Conservation (phyloP, 768 basidiomycete species). For the Asterophora parasitica region DNA sequence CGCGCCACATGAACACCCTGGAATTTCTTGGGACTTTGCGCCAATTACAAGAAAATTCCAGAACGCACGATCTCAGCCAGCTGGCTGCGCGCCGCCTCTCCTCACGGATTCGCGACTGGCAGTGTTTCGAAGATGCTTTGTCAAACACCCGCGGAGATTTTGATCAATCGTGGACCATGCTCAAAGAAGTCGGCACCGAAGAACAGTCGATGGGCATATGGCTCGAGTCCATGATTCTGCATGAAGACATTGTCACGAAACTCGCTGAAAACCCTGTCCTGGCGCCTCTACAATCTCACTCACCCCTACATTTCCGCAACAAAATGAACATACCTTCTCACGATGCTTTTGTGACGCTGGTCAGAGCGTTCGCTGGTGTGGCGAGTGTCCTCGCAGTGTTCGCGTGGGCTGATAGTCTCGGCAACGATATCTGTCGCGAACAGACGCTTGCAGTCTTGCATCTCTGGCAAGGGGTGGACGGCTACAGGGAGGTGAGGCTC, state of each 20-base stretch:
- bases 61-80: conserved; percentile 35
- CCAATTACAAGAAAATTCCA: conserved; percentile 33
- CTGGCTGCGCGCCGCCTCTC: conserved; percentile 43
- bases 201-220: conserved; percentile 71
- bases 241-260: conserved; percentile 44
- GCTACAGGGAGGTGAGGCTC: conserved; percentile 62
- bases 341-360: conserved; percentile 58
- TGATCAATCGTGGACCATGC: conserved; percentile 37
- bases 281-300: conserved; percentile 27
- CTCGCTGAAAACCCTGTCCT: conserved; percentile 38
- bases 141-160: conserved; percentile 51
- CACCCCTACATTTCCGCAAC: conserved; percentile 35
- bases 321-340: conserved; percentile 30
- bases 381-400: conserved; percentile 64
- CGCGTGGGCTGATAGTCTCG: conserved; percentile 78
- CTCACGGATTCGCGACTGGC: conserved; percentile 54
- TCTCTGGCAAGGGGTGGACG: conserved; percentile 62
- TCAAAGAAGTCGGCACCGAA: conserved; percentile 58
- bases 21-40: conserved; percentile 39
- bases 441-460: conserved; percentile 57
- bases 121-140: conserved; percentile 55
- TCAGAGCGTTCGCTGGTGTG: conserved; percentile 65
- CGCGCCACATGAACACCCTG: conserved; percentile 43
- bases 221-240: conserved; percentile 64
- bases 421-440: conserved; percentile 59